Base-by-base conservation (phyloP, 257 asterid genomes). In the Gynochthodes officinalis region DNA sequence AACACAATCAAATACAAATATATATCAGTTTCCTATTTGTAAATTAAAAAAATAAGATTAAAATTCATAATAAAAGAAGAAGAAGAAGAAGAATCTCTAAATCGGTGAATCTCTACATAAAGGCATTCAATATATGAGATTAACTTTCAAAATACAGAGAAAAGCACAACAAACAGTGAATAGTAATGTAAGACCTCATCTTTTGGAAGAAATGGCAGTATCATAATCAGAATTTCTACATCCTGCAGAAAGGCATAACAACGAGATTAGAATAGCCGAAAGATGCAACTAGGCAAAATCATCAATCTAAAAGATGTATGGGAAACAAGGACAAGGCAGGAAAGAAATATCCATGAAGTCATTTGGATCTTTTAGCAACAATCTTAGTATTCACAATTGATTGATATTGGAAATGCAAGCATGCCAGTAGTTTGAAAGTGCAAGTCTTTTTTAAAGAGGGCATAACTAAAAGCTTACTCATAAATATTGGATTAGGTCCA, bases 141-240 rank as follows among this genome's bases (percentile, higher is more conserved):
- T 39, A 60, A 33, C 43, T 28, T 15, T 15, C 19, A 27, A 23
- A 72, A 42, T 7, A 57, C 12, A 12, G 59, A 73, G 37, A 37
- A 71, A 69, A 77, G 39, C 48, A 27, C 75, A 69, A 33, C 71
- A 50, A 76, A 52, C 67, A 54, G 62, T 49, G 46, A 69, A 70
- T 66, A 67, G 42, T 68, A 79, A 54, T 74, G 69, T 73, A 71
- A 75, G 61, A 95, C 99, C 99, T 95, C 97, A 23, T 89, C 93
- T 81, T 82, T 91, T 54, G 90, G 84, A 77, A 92, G 85, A 90
- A 86, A 95, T n/a, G 97, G 92, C 49, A 95, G 83, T 69, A 92
- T 77, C 61, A 95, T 91, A 82, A 90, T 80, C 77, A 95, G 84
- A 83, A 95, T 82, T 67, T 92, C 94, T 42, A 90, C 77, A 77